Evolutionary conservation across 306 rosid species (phyloP).

Genomic region (Cicer bijugum): DNA sequence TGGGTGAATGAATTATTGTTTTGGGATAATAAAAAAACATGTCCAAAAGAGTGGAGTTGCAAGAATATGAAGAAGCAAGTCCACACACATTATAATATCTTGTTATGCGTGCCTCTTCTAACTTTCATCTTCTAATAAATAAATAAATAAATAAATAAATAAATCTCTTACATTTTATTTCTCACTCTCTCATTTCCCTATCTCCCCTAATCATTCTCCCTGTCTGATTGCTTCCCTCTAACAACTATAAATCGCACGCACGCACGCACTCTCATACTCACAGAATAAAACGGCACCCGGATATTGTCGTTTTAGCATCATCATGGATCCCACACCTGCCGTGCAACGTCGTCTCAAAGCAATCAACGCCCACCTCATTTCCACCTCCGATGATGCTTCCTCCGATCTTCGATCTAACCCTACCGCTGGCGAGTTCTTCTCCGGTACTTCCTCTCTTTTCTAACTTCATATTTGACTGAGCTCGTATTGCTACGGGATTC

Average conservation of each 20-base stretch:
- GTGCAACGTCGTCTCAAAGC: constrained; percentile 74
- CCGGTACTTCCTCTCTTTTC: constrained; percentile 53
- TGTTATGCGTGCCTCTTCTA: constrained; percentile 19
- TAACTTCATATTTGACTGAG: neutral
- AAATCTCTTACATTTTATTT: neutral
- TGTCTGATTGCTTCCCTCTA: neutral
- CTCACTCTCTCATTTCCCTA: neutral
- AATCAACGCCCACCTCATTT: constrained; percentile 61
- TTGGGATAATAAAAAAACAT: no score
- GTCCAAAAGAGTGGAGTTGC: no score
- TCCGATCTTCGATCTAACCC: constrained; percentile 61
- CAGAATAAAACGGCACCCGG: constrained; percentile 1
- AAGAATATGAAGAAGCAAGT: no score
- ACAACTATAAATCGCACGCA: neutral
- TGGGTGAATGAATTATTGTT: no score
- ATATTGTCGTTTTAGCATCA: constrained; percentile 9
- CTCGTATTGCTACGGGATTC: constrained; percentile 22
- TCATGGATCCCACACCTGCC: constrained; percentile 70
- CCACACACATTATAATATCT: neutral
- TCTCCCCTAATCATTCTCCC: neutral
- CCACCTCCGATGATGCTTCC: constrained; percentile 50
- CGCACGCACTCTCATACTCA: neutral
- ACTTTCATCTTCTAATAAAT: neutral
- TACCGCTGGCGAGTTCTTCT: constrained; percentile 77
- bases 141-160: neutral